Evolutionary conservation across 1,139 yeast species (phyloP).

Genomic region (Taiozyma sp.): DNA sequence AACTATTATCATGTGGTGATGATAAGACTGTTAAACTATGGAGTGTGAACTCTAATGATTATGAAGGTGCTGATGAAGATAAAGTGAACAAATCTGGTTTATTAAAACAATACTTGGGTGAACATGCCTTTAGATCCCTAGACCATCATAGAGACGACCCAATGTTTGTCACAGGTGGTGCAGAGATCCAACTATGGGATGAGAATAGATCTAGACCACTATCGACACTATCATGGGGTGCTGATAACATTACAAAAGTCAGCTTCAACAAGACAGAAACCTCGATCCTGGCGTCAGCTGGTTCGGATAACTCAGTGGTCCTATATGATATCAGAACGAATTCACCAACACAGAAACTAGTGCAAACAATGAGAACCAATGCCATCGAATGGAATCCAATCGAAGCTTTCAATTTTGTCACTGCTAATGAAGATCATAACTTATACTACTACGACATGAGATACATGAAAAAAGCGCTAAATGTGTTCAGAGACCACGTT

Average conservation of each 20-base stretch:
- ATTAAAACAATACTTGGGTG: slow-evolving; percentile 74
- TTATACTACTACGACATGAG: slow-evolving; percentile 96
- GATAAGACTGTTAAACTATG: slow-evolving; percentile 88
- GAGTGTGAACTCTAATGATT: slow-evolving; percentile 42
- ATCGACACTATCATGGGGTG: slow-evolving; percentile 88
- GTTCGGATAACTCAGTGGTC: slow-evolving; percentile 86
- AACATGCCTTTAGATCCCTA: slow-evolving; percentile 75
- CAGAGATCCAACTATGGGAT: slow-evolving; percentile 87
- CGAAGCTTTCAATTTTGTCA: slow-evolving; percentile 92
- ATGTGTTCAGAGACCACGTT: slow-evolving; percentile 92
- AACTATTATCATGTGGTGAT: slow-evolving; percentile 80
- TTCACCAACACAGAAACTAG: slow-evolving; percentile 87
- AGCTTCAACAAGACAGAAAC: slow-evolving; percentile 90
- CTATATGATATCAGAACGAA: slow-evolving; percentile 90
- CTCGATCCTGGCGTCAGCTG: slow-evolving; percentile 83
- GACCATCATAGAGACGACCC: slow-evolving; percentile 80
- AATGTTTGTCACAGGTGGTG: slow-evolving; percentile 89
- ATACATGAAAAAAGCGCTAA: slow-evolving; percentile 69
- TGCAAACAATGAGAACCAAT: slow-evolving; percentile 78
- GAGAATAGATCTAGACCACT: slow-evolving; percentile 69
- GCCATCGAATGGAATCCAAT: slow-evolving; percentile 95
- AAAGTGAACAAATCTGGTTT: slow-evolving; percentile 40
- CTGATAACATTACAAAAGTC: slow-evolving; percentile 80
- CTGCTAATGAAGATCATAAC: slow-evolving; percentile 93
- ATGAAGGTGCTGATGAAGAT: slow-evolving; percentile 26